Evolutionary conservation across 257 asterid species (phyloP).

Genomic region (Striga asiatica): DNA sequence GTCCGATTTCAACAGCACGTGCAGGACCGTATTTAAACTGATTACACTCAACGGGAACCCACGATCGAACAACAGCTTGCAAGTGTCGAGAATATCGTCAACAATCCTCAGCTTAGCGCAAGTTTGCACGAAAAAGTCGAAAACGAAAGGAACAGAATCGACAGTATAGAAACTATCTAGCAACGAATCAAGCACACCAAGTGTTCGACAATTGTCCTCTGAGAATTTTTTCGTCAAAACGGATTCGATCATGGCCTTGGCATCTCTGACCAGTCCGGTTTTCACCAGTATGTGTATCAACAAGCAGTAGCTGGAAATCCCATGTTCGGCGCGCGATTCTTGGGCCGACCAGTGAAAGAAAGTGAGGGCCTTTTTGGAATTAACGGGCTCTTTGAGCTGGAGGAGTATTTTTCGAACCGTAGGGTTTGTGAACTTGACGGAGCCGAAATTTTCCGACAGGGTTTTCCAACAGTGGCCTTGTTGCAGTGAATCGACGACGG

Average conservation of each 20-base stretch:
- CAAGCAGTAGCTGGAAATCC: conserved; percentile 37
- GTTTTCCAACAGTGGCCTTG: conserved; percentile 33
- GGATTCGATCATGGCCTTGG: conserved; percentile 45
- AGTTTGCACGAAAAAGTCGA: background rate
- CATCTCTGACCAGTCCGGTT: conserved; percentile 46
- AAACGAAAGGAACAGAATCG: conserved; percentile 22
- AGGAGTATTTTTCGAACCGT: conserved; percentile 29
- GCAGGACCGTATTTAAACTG: conserved; percentile 50
- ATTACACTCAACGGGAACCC: conserved; percentile 16
- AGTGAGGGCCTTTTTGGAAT: conserved; percentile 41
- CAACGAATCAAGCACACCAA: conserved; percentile 35
- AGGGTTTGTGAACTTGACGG: conserved; percentile 23
- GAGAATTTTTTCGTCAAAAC: conserved; percentile 15
- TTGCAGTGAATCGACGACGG: conserved; percentile 33
- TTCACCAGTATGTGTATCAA: conserved; percentile 51
- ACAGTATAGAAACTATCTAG: conserved; percentile 26
- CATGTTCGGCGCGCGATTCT: conserved; percentile 24
- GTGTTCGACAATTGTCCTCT: background rate
- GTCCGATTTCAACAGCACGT: conserved; percentile 42
- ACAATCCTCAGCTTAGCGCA: conserved; percentile 49
- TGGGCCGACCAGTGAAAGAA: conserved; percentile 63
- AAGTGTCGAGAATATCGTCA: conserved; percentile 31
- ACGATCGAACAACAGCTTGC: conserved; percentile 32
- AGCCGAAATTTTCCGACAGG: conserved; percentile 25
- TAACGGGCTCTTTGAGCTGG: conserved; percentile 39